Evolutionary conservation across 768 basidiomycete genomes (phyloP).

Genomic region (Pleurotus tuber-regium): DNA sequence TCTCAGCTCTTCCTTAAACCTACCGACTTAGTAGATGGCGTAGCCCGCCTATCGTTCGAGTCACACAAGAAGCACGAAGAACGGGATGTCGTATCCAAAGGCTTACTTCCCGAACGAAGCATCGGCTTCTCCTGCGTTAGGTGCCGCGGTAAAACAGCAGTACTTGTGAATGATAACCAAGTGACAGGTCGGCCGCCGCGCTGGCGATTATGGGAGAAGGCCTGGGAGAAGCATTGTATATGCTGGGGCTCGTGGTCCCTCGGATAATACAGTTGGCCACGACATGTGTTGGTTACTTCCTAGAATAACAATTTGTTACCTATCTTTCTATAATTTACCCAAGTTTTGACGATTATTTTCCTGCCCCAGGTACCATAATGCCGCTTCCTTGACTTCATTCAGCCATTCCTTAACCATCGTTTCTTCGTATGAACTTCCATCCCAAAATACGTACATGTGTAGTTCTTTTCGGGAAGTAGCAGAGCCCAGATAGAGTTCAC

Average conservation of each 20-base stretch:
- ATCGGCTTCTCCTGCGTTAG: conserved; percentile 50
- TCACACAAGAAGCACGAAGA: conserved; percentile 32
- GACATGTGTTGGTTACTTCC: too few species aligned
- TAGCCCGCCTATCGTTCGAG: conserved; percentile 37
- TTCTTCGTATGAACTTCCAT: conserved; percentile 7
- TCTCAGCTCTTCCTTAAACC: conserved; percentile 71
- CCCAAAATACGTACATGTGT: conserved; percentile 21
- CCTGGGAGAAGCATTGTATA: conserved; percentile 59
- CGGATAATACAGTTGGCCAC: too few species aligned
- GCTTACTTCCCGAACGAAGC: conserved; percentile 37
- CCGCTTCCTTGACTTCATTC: conserved; percentile 16
- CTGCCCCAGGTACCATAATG: conserved; percentile 27
- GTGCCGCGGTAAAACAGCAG: conserved; percentile 58
- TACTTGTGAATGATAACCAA: conserved; percentile 28
- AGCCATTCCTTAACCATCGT: conserved; percentile 9
- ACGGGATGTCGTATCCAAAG: conserved; percentile 68
- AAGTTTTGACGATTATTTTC: background rate
- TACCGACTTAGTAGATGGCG: conserved; percentile 64
- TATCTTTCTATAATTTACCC: background rate
- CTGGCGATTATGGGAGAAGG: conserved; percentile 65
- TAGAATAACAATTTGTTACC: too few species aligned
- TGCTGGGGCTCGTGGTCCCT: conserved; percentile 68
- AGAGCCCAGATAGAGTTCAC: conserved; percentile 30
- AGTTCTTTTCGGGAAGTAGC: conserved; percentile 7
- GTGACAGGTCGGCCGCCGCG: conserved; percentile 30